Base-by-base conservation (phyloP, 495 filamentous ascomycete species). In the Cenococcum geophilum region DNA sequence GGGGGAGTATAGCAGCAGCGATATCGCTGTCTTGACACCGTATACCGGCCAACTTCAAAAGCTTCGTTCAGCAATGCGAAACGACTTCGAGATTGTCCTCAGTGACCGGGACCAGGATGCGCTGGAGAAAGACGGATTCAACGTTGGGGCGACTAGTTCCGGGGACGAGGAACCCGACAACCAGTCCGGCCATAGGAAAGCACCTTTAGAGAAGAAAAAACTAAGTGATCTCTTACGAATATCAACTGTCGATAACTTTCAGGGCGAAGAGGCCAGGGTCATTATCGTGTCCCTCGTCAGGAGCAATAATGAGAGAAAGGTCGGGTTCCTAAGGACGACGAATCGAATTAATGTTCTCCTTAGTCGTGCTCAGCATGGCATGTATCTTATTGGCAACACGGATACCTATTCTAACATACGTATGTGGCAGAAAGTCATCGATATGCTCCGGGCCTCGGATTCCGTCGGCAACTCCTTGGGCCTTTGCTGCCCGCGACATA, bases 181-280 rank as follows among this genome's bases (percentile, higher is more conserved):
- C n/a, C n/a, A n/a, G n/a, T n/a, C n/a, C n/a, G n/a, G n/a, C n/a
- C n/a, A n/a, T n/a, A n/a, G n/a, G n/a, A n/a, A n/a, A n/a, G n/a
- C n/a, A n/a, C n/a, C n/a, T n/a, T n/a, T n/a, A n/a, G n/a, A n/a
- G n/a, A n/a, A n/a, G n/a, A n/a, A n/a, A n/a, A n/a, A n/a, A n/a
- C n/a, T n/a, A 61, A 21, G 51, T 25, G 11, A 20, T 25, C 76
- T 12, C 72, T 93, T 1, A 75, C 86, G 22, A 69, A 89, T 3
- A 86, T 89, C 16, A 92, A 92, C 87, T 0, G 82, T 93, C 18
- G 89, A 92, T 69, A 91, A 89, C 67, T 91, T 91, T 58, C 88
- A 91, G 59, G 76, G 65, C 5, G 89, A 92, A 69, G 87, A 92
- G 65, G 87, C 87, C 11, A 87, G 88, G 48, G 77, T 92, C 6